phyloP scores from a whole-genome alignment of 139 green algal species.

The Marvania coccoides region DNA sequence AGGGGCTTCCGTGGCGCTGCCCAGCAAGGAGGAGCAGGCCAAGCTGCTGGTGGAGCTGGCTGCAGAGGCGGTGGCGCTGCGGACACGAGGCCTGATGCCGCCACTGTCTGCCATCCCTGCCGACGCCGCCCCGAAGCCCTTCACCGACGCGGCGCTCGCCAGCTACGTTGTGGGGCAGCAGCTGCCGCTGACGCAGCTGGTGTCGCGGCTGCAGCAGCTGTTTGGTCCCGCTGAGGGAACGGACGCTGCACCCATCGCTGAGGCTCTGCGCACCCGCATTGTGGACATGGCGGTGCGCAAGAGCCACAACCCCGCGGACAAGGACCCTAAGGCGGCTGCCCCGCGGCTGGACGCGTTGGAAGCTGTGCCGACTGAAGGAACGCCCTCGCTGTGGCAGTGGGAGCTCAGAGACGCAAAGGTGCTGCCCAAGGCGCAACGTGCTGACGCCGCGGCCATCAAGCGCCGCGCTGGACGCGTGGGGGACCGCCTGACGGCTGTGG shows the following conservation, averaged over 20 bases:
- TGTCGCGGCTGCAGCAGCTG: constrained; percentile 24
- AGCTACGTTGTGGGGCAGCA: constrained; percentile 29
- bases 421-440: constrained; percentile 27
- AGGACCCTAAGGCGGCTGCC: constrained; percentile 11
- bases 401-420: constrained; percentile 51
- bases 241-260: constrained; percentile 5
- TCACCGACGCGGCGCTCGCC: constrained; percentile 28
- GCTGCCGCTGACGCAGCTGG: constrained; percentile 19
- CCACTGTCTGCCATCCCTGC: constrained; percentile 1
- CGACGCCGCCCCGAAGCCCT: not conserved
- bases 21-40: not conserved
- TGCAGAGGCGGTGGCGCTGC: constrained; percentile 1
- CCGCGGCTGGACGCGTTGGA: constrained; percentile 34
- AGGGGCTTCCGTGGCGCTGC: not conserved
- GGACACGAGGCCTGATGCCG: not conserved
- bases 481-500: not conserved
- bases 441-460: constrained; percentile 26
- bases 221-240: constrained; percentile 1
- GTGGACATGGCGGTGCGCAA: constrained; percentile 56
- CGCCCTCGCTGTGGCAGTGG: constrained; percentile 53
- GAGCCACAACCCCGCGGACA: constrained; percentile 49
- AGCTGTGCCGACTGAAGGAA: constrained; percentile 3
- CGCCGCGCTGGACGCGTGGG: constrained; percentile 19
- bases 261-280: constrained; percentile 29
- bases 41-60: constrained; percentile 2